phyloP scores from a whole-genome alignment of 2,329 filamentous ascomycete species.

The Ascochyta koolunga region DNA sequence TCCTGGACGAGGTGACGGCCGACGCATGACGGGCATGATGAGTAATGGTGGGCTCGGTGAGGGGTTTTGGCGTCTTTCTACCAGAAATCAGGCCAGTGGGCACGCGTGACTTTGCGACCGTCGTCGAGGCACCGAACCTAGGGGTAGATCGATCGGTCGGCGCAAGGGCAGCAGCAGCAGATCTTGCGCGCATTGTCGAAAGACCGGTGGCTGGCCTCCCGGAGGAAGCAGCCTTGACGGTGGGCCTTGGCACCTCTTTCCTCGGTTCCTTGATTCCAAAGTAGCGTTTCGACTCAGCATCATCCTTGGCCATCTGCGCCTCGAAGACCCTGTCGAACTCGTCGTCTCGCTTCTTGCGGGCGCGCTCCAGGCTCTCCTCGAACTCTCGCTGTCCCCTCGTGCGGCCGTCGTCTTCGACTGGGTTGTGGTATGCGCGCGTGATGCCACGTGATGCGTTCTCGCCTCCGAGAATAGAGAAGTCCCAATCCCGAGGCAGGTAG shows the following conservation, averaged over 20 bases:
- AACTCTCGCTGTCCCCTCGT: slow-evolving; percentile 65
- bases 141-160: slow-evolving; percentile 35
- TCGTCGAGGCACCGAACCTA: slow-evolving; percentile 48
- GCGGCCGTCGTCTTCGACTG: slow-evolving; percentile 71
- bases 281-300: slow-evolving; percentile 53
- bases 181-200: slow-evolving; percentile 60
- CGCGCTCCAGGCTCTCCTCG: slow-evolving; percentile 52
- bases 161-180: slow-evolving; percentile 53
- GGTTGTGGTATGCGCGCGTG: slow-evolving; percentile 57
- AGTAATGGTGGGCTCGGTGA: slow-evolving; percentile 56
- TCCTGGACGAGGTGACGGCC: slow-evolving; percentile 73
- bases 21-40: slow-evolving; percentile 66
- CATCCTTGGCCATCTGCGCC: slow-evolving; percentile 60
- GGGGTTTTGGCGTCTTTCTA: slow-evolving; percentile 48
- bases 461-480: slow-evolving; percentile 59
- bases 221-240: background rate
- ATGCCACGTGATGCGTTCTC: slow-evolving; percentile 60
- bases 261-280: slow-evolving; percentile 35
- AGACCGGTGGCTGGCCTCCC: slow-evolving; percentile 40
- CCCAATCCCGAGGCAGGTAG: slow-evolving; percentile 60
- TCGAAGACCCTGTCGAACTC: slow-evolving; percentile 71
- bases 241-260: slow-evolving; percentile 36
- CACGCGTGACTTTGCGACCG: slow-evolving; percentile 49
- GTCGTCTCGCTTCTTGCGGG: slow-evolving; percentile 65
- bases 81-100: slow-evolving; percentile 42